Base-by-base conservation (phyloP, 352 stramenopile species). In the Pythium chondricola region DNA sequence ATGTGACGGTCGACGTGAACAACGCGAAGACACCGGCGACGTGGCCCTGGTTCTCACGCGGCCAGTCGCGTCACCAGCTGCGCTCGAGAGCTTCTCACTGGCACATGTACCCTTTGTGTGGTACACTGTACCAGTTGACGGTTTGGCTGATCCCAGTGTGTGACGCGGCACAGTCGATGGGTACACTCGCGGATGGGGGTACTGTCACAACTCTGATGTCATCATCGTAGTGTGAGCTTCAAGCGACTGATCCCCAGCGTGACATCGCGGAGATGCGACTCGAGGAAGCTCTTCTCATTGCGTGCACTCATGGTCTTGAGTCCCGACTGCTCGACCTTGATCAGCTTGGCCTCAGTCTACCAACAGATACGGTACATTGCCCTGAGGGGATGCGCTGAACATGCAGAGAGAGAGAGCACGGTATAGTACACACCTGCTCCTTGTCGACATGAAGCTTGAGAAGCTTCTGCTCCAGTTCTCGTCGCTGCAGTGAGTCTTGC, bases 391-490 rank as follows among this genome's bases (percentile, higher is more conserved):
- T n/a, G n/a, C n/a, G n/a, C n/a, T n/a, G n/a, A n/a, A n/a, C n/a
- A n/a, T n/a, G n/a, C n/a, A 17, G 11, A 39, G 20, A 48, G 20
- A 35, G 16, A 43, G n/a, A 52, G 9, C 10, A 14, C 5, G 17
- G 7, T 6, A 42, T 16, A 9, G 5, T 29, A 24, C 48, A 43
- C 17, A 74, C 67, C 67, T 75, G 65, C 18, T 74, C 66, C 38
- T 74, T 80, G 26, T 80, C 63, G 10, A 80, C 51, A 31, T 80
- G 63, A 14, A 71, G 51, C 25, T 60, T 52, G 56, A 80, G 59
- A 4, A 80, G 57, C 13, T 61, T 56, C 16, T 70, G 55, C 43
- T 80, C 66, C n/a, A 76, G 50, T n/a, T 76, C 60, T 2, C 66
- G 66, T 21, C 58, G 64, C 20, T 69, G 48, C 5, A 67, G 38